phyloP scores from a whole-genome alignment of 2,329 filamentous ascomycete genomes.

The Diaporthe humulicola region DNA sequence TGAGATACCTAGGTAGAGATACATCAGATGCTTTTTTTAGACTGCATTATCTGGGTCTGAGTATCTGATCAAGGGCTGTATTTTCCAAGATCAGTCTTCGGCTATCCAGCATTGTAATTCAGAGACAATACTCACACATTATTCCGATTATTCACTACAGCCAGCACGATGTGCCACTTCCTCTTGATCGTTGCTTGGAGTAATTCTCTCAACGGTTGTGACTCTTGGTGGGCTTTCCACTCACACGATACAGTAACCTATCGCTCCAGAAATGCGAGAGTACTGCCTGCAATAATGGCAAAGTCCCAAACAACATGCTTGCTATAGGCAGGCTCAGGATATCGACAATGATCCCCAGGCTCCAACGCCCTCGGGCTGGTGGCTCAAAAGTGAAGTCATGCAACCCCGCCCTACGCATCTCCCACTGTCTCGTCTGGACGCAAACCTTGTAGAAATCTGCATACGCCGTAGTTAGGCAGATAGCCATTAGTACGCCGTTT shows the following conservation, averaged over 20 bases:
- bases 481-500: background rate
- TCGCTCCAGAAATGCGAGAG: slow-evolving; percentile 18
- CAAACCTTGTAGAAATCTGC: background rate
- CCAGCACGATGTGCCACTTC: no score
- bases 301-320: slow-evolving; percentile 13
- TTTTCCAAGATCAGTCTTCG: background rate
- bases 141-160: background rate
- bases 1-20: no score
- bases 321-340: background rate
- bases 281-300: slow-evolving; percentile 17
- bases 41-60: background rate
- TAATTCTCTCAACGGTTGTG: background rate
- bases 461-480: slow-evolving; percentile 13
- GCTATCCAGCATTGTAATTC: background rate
- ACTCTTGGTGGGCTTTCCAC: slow-evolving; percentile 11
- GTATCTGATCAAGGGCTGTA: no score
- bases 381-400: slow-evolving; percentile 1
- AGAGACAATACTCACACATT: background rate
- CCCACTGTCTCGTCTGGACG: slow-evolving; percentile 10
- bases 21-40: background rate
- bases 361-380: background rate
- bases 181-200: background rate
- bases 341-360: background rate
- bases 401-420: slow-evolving; percentile 15
- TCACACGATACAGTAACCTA: slow-evolving; percentile 12